phyloP scores from a whole-genome alignment of 768 basidiomycete genomes.

The Suillus luteus region DNA sequence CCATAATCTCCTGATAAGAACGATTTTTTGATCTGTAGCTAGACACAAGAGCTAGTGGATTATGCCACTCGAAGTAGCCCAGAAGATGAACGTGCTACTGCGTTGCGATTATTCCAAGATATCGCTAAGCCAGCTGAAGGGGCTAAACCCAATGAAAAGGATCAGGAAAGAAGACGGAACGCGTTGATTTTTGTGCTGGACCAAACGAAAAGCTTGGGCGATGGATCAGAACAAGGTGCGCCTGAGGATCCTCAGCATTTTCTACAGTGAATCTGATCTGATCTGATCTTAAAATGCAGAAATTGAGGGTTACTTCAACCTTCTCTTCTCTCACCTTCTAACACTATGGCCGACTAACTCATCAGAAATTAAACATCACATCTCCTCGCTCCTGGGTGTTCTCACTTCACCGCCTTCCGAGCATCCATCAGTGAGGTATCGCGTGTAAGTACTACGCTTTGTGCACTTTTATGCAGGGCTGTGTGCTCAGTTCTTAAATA shows the following conservation, averaged over 20 bases:
- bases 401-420: constrained; percentile 58
- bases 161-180: constrained; percentile 51
- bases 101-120: constrained; percentile 69
- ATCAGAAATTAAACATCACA: constrained; percentile 53
- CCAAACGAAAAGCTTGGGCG: constrained; percentile 69
- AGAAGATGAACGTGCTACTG: constrained; percentile 66
- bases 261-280: background rate
- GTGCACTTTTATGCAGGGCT: background rate
- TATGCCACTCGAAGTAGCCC: constrained; percentile 67
- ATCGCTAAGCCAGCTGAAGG: constrained; percentile 53
- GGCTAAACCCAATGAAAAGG: constrained; percentile 54
- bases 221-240: constrained; percentile 77
- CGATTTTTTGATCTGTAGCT: constrained; percentile 10
- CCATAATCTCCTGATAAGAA: background rate
- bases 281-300: constrained; percentile 44
- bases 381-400: constrained; percentile 51
- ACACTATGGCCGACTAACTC: constrained; percentile 57
- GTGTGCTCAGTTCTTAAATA: constrained; percentile 30
- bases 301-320: constrained; percentile 87
- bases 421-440: constrained; percentile 66
- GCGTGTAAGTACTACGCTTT: constrained; percentile 49
- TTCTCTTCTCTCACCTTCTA: constrained; percentile 74
- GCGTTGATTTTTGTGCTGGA: constrained; percentile 61
- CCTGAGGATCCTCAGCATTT: constrained; percentile 4
- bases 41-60: constrained; percentile 79